Percentiles rank a stretch among this genome's conserved stretches.
These are phyloP conservation scores for Leccinum griseonigrum DNA, from an alignment of 1,284 basidiomycete genomes.

Conservation along the genomic window DNA sequence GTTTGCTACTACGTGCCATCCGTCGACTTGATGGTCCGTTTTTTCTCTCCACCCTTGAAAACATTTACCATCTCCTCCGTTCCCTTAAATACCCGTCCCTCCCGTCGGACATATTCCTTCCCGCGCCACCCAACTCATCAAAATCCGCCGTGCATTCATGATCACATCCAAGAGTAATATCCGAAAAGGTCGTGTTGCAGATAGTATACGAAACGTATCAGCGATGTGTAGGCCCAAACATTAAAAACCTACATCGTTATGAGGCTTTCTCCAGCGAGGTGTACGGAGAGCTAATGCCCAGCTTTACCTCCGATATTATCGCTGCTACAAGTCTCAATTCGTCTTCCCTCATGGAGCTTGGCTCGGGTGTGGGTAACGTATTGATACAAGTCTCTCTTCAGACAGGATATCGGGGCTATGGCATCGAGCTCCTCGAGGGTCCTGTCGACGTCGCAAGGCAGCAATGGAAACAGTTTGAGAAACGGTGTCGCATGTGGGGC, in stretches of 20 bases:
- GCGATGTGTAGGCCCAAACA: slow-evolving; percentile 70
- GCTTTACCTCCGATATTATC: slow-evolving; percentile 65
- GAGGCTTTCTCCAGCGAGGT: slow-evolving; percentile 75
- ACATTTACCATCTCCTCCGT: slow-evolving; percentile 57
- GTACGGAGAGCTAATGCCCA: slow-evolving; percentile 76
- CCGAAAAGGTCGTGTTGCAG: slow-evolving; percentile 58
- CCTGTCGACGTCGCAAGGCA: slow-evolving; percentile 64
- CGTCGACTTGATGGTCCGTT: slow-evolving; percentile 61
- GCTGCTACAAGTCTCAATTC: slow-evolving; percentile 53
- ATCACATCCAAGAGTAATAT: slow-evolving; percentile 44
- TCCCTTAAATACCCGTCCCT: slow-evolving; percentile 60
- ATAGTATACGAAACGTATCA: slow-evolving; percentile 80
- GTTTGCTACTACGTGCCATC: slow-evolving; percentile 62
- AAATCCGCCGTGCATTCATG: slow-evolving; percentile 47
- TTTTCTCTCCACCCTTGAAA: slow-evolving; percentile 57
- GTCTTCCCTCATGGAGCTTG: slow-evolving; percentile 66
- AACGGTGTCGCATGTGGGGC: slow-evolving; percentile 76
- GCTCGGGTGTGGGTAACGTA: slow-evolving; percentile 76
- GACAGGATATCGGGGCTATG: slow-evolving; percentile 70
- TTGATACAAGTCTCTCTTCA: slow-evolving; percentile 72
- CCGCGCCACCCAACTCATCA: slow-evolving; percentile 46
- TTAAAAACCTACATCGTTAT: slow-evolving; percentile 61
- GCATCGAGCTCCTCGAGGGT: slow-evolving; percentile 62
- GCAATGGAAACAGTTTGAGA: slow-evolving; percentile 60
- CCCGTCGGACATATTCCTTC: slow-evolving; percentile 45